Evolutionary conservation across 192 early-diverging fungal genomes (phyloP).

Genomic region (Backusella circina): DNA sequence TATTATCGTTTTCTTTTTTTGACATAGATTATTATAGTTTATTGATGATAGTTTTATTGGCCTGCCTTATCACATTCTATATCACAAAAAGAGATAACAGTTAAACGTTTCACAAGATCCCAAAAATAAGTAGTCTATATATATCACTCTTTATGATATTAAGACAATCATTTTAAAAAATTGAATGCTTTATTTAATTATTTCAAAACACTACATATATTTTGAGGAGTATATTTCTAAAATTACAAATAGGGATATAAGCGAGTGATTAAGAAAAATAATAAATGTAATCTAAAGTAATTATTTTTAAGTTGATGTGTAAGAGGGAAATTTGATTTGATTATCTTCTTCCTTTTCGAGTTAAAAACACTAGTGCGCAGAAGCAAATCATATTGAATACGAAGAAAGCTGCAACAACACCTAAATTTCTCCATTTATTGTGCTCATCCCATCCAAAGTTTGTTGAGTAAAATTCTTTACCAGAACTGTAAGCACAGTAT

Average conservation of each 20-base stretch:
- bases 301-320: not conserved
- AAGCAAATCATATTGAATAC: constrained; percentile 58
- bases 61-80: not conserved
- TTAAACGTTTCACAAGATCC: not conserved
- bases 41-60: not conserved
- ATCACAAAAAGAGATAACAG: constrained; percentile 3
- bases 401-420: constrained; percentile 60
- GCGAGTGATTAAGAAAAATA: not conserved
- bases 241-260: not conserved
- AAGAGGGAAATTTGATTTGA: not conserved
- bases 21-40: not conserved
- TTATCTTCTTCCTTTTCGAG: constrained; percentile 27
- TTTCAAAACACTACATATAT: not conserved
- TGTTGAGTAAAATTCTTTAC: constrained; percentile 50
- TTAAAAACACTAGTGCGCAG: constrained; percentile 38
- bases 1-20: not conserved
- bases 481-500: constrained; percentile 57
- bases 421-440: constrained; percentile 69
- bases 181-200: not conserved
- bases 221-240: not conserved
- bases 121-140: not conserved
- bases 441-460: constrained; percentile 48
- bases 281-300: not conserved
- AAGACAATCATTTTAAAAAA: not conserved
- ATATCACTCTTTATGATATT: too few species aligned